Base-by-base conservation (phyloP, 768 basidiomycete genomes). In the Naganishia vishniacii region DNA sequence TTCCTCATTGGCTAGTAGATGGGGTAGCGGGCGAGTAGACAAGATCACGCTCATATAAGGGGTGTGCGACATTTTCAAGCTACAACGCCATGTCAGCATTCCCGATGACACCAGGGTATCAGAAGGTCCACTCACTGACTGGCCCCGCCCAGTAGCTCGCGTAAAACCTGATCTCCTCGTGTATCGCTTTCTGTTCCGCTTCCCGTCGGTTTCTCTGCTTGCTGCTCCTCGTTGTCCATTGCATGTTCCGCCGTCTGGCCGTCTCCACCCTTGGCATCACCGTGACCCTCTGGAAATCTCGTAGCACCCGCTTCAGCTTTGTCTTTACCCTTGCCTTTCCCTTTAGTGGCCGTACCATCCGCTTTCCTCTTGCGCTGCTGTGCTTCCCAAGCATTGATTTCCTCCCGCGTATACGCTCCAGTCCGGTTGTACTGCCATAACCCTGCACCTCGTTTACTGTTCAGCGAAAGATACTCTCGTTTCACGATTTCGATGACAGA, bases 401-500 rank as follows among this genome's bases (percentile, higher is more conserved):
- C 56, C 29, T 40, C 62, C 23, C 51, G 49, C 15, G 64, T 12
- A 34, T 71, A 53, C 9, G 68, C 48, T 7, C 70, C 72, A 47
- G 53, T 58, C 32, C 60, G 42, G 40, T 67, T 73, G 61, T 75
- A 75, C 59, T 75, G 74, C 74, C 74, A 75, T 61, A 75, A 64
- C 16, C 66, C 65, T 45, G 66, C 64, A 2, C 65, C 45, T 40
- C 59, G 34, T 15, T 42, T 41, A 6, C 60, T 23, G 1, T 42
- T 61, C 6, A 45, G 18, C 40, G n/a, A 15, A 25, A 49, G 59
- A 71, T 84, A 90, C 72, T 90, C 87, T 28, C 90, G 83, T 71
- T 91, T 91, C 70, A 90, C 83, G 62, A 91, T 88, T 75, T 93
- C 90, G 0, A 84, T 85, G 3, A 89, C 86, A 0, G 86, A 84